Evolutionary conservation across 192 early-diverging fungal genomes (phyloP).

Genomic region (Coemansia sp.): DNA sequence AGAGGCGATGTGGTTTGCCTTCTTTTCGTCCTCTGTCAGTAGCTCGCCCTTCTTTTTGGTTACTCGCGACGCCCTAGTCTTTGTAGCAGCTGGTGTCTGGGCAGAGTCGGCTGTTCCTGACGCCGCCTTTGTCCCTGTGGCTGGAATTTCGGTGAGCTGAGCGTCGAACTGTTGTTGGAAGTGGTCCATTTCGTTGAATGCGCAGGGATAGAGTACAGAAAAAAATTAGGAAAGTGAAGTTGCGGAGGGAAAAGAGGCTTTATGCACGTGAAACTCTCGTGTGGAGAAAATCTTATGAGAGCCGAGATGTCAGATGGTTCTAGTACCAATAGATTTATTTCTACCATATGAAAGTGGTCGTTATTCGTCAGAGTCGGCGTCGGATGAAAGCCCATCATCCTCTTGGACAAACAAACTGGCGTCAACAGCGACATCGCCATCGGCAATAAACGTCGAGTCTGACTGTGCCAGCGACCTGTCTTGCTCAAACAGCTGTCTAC

Average conservation of each 20-base stretch:
- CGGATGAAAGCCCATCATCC: conserved; percentile 34
- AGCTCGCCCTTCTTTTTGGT: conserved; percentile 65
- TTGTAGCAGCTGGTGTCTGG: neutral
- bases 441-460: conserved; percentile 79
- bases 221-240: neutral
- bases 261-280: conserved; percentile 9
- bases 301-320: neutral
- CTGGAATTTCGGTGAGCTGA: neutral
- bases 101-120: neutral
- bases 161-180: neutral
- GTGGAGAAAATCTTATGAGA: neutral
- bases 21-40: conserved; percentile 89
- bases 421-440: conserved; percentile 88
- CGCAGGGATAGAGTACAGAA: neutral
- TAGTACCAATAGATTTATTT: too few relatives aligned
- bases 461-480: conserved; percentile 82
- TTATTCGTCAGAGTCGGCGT: conserved; percentile 65
- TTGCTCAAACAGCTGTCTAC: conserved; percentile 90
- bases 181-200: conserved; percentile 10
- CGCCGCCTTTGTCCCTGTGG: neutral
- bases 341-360: conserved; percentile 18
- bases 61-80: conserved; percentile 19
- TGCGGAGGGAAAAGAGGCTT: conserved; percentile 1
- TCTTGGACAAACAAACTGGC: conserved; percentile 72
- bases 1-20: conserved; percentile 93